Base-by-base conservation (phyloP, 2,329 filamentous ascomycete species). In the Aspergillus costaricaensis region DNA sequence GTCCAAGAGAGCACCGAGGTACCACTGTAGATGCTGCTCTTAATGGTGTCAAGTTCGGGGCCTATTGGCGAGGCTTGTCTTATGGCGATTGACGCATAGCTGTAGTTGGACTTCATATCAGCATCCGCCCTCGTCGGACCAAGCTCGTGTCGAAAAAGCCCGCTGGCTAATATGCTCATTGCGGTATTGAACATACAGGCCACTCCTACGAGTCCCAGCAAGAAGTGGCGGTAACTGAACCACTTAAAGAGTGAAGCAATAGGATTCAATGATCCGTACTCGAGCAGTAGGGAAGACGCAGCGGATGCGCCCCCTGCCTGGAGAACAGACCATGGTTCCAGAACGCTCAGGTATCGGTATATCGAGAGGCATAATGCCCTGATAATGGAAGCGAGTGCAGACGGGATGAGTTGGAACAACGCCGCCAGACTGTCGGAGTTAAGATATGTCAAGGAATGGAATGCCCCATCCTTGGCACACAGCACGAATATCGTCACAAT, bases 1-100 rank as follows among this genome's bases (percentile, higher is more conserved):
- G 55, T 66, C 64, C 64, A 66, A 5, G 64, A 54, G 17, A 62
- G 54, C 12, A 63, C 41, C 19, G 63, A 58, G n/a, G 36, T 54
- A 3, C 43, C 57, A n/a, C 43, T 65, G 14, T 48, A 48, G 27
- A 66, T 44, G 15, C 44, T 61, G 17, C 62, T 62, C 17, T 55
- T 38, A 10, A 64, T 60, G 2, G 61, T 30, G 49, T 58, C 52
- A 32, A 54, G 51, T 32, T 59, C 57, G 0, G 57, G 32, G 25
- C 55, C 19, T 25, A 59, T 50, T 32, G 41, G 55, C 8, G 57
- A 55, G 21, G 53, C 44, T 15, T 56, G 36, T 38, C 57, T 39
- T 10, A 36, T 23, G 23, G 17, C 39, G 32, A 50, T 55, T 17
- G 52, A 43, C 15, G 19, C 43, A 51, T 51, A 25, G 19, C 54